Conservation (phyloP, 1,139 yeast genomes). For the Saccharomyces hybrid region DNA sequence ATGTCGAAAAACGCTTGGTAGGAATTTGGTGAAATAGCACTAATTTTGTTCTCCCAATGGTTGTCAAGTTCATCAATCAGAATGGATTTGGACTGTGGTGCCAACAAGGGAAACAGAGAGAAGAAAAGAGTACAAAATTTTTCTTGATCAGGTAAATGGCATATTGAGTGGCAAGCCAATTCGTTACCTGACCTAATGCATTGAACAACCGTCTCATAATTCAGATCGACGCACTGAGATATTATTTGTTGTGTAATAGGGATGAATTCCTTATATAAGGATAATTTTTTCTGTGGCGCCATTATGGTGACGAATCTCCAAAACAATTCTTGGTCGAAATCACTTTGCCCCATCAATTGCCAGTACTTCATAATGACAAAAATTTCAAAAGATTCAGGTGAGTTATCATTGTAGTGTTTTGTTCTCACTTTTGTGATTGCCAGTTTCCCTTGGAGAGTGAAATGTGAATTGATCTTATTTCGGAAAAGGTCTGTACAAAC, state of each 20-base stretch:
- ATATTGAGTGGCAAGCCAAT: neutral
- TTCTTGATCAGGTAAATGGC: neutral
- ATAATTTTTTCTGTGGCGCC: neutral
- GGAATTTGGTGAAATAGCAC: neutral
- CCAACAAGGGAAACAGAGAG: neutral
- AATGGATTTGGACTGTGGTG: neutral
- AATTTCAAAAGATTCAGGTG: neutral
- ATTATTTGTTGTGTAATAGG: neutral
- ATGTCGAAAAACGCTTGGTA: slow-evolving; percentile 5
- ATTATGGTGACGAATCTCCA: neutral
- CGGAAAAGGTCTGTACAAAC: neutral
- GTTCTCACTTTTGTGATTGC: too few species aligned
- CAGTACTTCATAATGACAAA: neutral
- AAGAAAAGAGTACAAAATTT: neutral
- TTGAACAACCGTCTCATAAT: neutral
- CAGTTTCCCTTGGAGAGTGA: neutral
- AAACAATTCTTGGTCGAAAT: neutral
- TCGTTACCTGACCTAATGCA: neutral
- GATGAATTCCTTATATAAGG: neutral
- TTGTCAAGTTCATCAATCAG: neutral
- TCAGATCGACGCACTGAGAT: neutral
- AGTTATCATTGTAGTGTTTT: neutral
- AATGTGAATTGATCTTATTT: neutral
- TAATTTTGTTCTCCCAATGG: neutral
- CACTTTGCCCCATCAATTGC: neutral